Percentiles rank a stretch among this genome's conserved stretches.
phyloP scores from a whole-genome alignment of 331 rosid genomes.

The Ulmus americana region DNA sequence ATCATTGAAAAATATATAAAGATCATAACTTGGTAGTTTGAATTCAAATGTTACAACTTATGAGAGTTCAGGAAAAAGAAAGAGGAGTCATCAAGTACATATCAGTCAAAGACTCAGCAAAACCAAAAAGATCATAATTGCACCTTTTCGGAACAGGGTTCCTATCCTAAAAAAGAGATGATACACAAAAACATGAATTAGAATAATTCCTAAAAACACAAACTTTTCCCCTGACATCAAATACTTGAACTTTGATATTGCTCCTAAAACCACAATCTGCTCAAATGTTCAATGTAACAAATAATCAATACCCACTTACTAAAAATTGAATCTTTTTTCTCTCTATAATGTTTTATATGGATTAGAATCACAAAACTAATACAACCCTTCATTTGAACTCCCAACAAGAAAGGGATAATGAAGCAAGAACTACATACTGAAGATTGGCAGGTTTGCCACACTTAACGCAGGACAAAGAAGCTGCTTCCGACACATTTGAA shows the following conservation, averaged over 20 bases:
- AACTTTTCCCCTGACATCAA: not conserved
- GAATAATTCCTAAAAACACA: not conserved
- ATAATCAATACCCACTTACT: too few species aligned
- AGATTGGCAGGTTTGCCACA: slow-evolving; percentile 80
- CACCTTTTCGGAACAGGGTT: not conserved
- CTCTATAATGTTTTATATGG: too few species aligned
- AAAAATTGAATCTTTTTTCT: too few species aligned
- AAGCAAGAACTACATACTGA: slow-evolving; percentile 40
- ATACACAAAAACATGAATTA: not conserved
- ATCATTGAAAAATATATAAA: too few species aligned
- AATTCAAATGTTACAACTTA: not conserved
- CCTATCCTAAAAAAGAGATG: not conserved
- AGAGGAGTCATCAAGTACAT: not conserved
- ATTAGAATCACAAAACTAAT: not conserved
- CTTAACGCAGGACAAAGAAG: slow-evolving; percentile 47
- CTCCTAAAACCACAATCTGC: not conserved
- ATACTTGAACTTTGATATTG: not conserved
- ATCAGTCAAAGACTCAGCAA: too few species aligned
- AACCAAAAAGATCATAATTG: too few species aligned
- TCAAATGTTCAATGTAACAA: not conserved
- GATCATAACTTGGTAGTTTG: too few species aligned
- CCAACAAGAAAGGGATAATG: not conserved
- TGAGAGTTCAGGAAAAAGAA: not conserved
- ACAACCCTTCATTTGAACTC: not conserved
- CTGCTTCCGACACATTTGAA: slow-evolving; percentile 40